Evolutionary conservation across 495 filamentous ascomycete genomes (phyloP), one percentile per base, ranked within the genome.

Genomic region (Chaetomium tenue): DNA sequence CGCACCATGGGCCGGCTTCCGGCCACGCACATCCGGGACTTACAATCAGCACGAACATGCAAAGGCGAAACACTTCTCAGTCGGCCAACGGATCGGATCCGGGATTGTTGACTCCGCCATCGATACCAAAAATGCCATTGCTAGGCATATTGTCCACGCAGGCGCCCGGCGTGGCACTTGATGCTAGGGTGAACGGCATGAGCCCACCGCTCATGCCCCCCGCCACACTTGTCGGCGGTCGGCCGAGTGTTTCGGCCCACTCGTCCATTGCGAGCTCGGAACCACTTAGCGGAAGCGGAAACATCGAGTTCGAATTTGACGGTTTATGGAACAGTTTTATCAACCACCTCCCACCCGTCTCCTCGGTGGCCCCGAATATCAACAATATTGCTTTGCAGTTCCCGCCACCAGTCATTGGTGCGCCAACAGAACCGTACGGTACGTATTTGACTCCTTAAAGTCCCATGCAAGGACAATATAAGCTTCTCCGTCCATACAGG

Each of bases 291-390:
- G 66, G 70, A 15, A 68, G 73, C 12, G 66, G 70, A 15, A 82
- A 84, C 39, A 75, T 79, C 20, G 78, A 82, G 56, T 81, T 86
- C 57, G 80, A 86, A 47, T 84, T 87, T 47, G 82, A 85, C 63
- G 75, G 72, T n/a, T 65, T 86, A 50, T 86, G 83, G 84, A 74
- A 78, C 51, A 71, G 68, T 63, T 82, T 76, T 75, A 75, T 79
- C 33, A 67, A 70, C 60, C 66, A 68, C 46, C 61, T 66, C 4
- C 58, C 65, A n/a, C 68, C 69, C 40, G 67, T 63, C 12, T 65
- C 67, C 5, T 53, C 63, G 13, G 66, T 64, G 15, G 63, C 63
- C 5, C 56, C 63, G 2, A 56, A 48, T 3, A 59, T 64, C 33
- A 64, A 11, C 46, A 60, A 13, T 18, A 48, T 60, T 53, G 55